Conservation (phyloP, 768 basidiomycete genomes). For the Lactifluus piperatus region DNA sequence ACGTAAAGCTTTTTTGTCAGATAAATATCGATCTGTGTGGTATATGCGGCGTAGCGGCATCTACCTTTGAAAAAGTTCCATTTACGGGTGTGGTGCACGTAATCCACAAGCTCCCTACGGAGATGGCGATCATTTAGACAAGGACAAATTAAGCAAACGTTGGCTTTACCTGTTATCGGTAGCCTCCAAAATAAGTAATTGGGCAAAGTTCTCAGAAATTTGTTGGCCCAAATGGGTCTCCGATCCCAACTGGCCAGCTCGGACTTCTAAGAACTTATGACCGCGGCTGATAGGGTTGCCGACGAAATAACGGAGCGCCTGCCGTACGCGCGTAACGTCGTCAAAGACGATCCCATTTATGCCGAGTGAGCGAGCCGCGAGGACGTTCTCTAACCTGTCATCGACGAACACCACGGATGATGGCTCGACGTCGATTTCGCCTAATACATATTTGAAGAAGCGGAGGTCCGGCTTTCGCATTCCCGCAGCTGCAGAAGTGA, state of each 20-base stretch:
- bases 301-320: conserved; percentile 39
- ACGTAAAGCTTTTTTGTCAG: conserved; percentile 24
- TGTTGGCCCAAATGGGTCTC: conserved; percentile 35
- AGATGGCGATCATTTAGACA: background rate
- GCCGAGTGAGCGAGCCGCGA: conserved; percentile 49
- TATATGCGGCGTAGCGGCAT: conserved; percentile 31
- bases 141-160: background rate
- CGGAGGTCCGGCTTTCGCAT: conserved; percentile 50
- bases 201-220: conserved; percentile 47
- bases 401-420: conserved; percentile 45
- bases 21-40: no score
- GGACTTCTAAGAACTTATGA: conserved; percentile 30
- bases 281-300: conserved; percentile 41
- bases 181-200: conserved; percentile 48
- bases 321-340: conserved; percentile 32
- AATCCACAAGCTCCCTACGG: conserved; percentile 35
- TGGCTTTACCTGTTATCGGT: conserved; percentile 35
- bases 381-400: conserved; percentile 50
- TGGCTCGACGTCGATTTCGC: conserved; percentile 38
- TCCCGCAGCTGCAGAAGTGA: conserved; percentile 42
- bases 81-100: conserved; percentile 30
- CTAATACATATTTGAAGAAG: conserved; percentile 43
- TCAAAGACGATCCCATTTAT: conserved; percentile 48
- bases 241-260: conserved; percentile 37
- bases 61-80: conserved; percentile 51